These are phyloP conservation scores for Chenopodium quinoa DNA, from an alignment of 148 eudicot species.

Conservation along the genomic window DNA sequence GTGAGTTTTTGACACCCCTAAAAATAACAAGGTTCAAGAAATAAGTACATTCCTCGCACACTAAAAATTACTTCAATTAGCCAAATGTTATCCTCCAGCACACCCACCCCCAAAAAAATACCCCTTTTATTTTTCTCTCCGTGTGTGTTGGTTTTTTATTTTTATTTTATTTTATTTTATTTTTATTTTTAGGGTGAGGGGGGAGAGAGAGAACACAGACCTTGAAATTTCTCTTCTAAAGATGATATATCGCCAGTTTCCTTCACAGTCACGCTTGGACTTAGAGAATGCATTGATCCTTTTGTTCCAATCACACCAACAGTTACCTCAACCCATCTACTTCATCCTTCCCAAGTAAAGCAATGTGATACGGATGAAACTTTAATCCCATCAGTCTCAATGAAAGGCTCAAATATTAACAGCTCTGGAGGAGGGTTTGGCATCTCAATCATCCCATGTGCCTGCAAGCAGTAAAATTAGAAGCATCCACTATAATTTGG, in stretches of 20 bases:
- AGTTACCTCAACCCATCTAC: constrained; percentile 90
- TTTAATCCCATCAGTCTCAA: constrained; percentile 84
- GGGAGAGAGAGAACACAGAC: too few relatives aligned
- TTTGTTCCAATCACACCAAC: constrained; percentile 78
- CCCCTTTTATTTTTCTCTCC: too few relatives aligned
- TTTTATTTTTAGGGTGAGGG: too few relatives aligned
- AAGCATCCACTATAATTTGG: neutral
- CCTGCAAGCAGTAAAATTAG: constrained; percentile 35
- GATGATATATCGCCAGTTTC: constrained; percentile 84
- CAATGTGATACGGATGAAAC: constrained; percentile 53
- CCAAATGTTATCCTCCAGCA: too few relatives aligned
- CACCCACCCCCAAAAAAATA: too few relatives aligned
- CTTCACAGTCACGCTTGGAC: constrained; percentile 85
- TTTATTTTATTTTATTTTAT: too few relatives aligned
- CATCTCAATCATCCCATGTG: constrained; percentile 90
- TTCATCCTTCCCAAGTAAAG: constrained; percentile 70
- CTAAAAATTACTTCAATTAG: neutral
- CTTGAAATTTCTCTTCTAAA: constrained; percentile 94
- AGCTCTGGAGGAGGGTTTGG: constrained; percentile 82
- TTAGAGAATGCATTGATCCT: constrained; percentile 80
- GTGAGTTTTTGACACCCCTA: too few relatives aligned
- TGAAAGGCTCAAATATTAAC: constrained; percentile 81
- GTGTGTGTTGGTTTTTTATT: too few relatives aligned
- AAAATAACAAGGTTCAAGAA: neutral
- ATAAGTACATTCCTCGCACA: neutral